Evolutionary conservation across 345 rosid genomes (phyloP).

Genomic region (Litchi chinensis): DNA sequence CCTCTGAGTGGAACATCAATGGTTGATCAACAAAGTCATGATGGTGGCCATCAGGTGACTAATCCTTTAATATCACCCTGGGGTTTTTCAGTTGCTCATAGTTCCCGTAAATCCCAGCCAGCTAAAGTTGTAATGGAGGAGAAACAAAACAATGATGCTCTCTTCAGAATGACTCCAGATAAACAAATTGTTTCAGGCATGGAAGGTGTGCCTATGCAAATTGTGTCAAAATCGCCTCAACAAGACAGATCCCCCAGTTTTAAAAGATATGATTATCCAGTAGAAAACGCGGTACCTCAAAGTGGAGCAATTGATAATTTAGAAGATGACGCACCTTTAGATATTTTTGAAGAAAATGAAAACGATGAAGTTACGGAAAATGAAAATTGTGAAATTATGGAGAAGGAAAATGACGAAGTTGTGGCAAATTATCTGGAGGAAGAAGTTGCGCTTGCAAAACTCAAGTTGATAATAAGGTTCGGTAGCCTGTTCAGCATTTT

Average conservation of each 20-base stretch:
- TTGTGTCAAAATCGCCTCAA: slow-evolving; percentile 39
- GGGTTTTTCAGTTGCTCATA: slow-evolving; percentile 38
- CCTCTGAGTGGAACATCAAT: slow-evolving; percentile 33
- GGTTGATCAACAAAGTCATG: slow-evolving; percentile 37
- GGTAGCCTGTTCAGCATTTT: slow-evolving; percentile 23
- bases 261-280: slow-evolving; percentile 18
- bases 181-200: slow-evolving; percentile 31
- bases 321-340: slow-evolving; percentile 39
- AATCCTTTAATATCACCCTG: slow-evolving; percentile 36
- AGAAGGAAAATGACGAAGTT: slow-evolving; percentile 38
- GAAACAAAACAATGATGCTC: slow-evolving; percentile 34
- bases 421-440: slow-evolving; percentile 43
- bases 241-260: slow-evolving; percentile 41
- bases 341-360: slow-evolving; percentile 39
- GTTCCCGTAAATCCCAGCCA: slow-evolving; percentile 43
- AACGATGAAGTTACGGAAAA: slow-evolving; percentile 30
- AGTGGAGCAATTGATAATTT: slow-evolving; percentile 30
- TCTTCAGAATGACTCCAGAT: slow-evolving; percentile 36
- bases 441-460: slow-evolving; percentile 76
- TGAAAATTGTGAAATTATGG: slow-evolving; percentile 33
- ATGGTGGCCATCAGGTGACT: slow-evolving; percentile 25
- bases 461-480: slow-evolving; percentile 85
- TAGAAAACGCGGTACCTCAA: slow-evolving; percentile 30
- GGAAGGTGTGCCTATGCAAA: slow-evolving; percentile 38
- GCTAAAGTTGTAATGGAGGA: slow-evolving; percentile 33